Evolutionary conservation across 805 yeast genomes (phyloP).

Genomic region (Starmerella ratchasimensis): DNA sequence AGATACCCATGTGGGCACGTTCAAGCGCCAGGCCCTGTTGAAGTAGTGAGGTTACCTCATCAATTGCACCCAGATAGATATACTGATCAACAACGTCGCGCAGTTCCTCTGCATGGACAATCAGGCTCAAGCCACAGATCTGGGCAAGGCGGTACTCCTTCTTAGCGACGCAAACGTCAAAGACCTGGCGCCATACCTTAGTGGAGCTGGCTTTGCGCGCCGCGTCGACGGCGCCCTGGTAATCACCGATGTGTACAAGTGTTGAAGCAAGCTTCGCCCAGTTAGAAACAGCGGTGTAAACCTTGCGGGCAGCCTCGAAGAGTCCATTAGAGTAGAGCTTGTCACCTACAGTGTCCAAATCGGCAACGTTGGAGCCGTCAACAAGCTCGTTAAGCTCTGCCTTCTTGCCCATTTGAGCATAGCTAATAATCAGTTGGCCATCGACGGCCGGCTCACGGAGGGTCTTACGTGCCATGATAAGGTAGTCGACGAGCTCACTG

Average conservation of each 20-base stretch:
- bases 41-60: conserved; percentile 78
- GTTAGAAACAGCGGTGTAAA: conserved; percentile 75
- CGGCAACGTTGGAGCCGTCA: conserved; percentile 82
- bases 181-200: conserved; percentile 93
- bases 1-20: conserved; percentile 99
- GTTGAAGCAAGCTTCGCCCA: conserved; percentile 96
- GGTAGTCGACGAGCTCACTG: conserved; percentile 77
- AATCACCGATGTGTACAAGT: conserved; percentile 78
- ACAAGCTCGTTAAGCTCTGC: conserved; percentile 75
- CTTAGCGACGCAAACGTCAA: conserved; percentile 89
- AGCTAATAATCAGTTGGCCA: conserved; percentile 77
- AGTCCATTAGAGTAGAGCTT: conserved; percentile 65
- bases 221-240: conserved; percentile 94
- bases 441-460: conserved; percentile 86
- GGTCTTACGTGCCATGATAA: conserved; percentile 82
- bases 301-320: conserved; percentile 84
- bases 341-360: conserved; percentile 84
- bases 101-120: conserved; percentile 94
- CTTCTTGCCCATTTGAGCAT: conserved; percentile 63
- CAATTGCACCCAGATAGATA: conserved; percentile 82
- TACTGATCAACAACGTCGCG: conserved; percentile 77
- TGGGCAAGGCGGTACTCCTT: conserved; percentile 94
- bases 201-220: conserved; percentile 95
- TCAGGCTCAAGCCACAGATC: conserved; percentile 93
- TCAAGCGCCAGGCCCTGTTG: conserved; percentile 94